Base-by-base conservation (phyloP, 2,329 filamentous ascomycete genomes). In the Alternaria conjuncta region DNA sequence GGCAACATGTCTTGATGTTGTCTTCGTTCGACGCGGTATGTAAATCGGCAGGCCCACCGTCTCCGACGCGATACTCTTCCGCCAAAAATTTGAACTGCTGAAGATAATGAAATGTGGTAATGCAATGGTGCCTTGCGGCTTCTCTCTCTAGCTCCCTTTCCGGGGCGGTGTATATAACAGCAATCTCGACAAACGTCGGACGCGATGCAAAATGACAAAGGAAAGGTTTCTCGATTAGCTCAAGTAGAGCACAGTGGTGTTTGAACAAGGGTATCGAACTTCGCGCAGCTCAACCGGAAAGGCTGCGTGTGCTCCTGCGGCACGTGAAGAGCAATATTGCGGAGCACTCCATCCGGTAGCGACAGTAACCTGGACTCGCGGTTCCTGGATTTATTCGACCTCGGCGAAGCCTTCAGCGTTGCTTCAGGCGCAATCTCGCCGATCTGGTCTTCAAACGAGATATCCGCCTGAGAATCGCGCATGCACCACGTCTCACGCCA, bases 401-500 rank as follows among this genome's bases (percentile, higher is more conserved):
- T 25, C 8, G 41, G 25, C 9, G 54, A 45, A 46, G 26, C 18
- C 32, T 13, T 54, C 28, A 36, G 32, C 4, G 26, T 23, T 20
- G 59, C 45, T 20, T 43, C 46, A 18, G 59, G 15, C n/a, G 44
- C 44, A 11, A 54, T 45, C 12, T 50, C 46, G 54, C 45, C 28
- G 26, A 20, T 23, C 23, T 51, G 32, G 11, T 56, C 23, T 15
- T 47, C 26, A 20, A 30, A 13, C 10, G 23, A 30, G 26, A 26
- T 30, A 5, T 25, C 36, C 12, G 59, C 43, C 5, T 25, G 25
- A 3, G 57, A 21, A 4, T 41, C 32, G n/a, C 55, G 43, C 56
- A 53, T 50, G 45, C 56, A 63, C 60, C 55, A 63, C 12, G 56
- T 63, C 50, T 62, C 60, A 2, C 60, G 60, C 60, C 60, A 62